These are phyloP conservation scores for Candida smagusa DNA, from an alignment of 1,139 yeast genomes.

Conservation along the genomic window DNA sequence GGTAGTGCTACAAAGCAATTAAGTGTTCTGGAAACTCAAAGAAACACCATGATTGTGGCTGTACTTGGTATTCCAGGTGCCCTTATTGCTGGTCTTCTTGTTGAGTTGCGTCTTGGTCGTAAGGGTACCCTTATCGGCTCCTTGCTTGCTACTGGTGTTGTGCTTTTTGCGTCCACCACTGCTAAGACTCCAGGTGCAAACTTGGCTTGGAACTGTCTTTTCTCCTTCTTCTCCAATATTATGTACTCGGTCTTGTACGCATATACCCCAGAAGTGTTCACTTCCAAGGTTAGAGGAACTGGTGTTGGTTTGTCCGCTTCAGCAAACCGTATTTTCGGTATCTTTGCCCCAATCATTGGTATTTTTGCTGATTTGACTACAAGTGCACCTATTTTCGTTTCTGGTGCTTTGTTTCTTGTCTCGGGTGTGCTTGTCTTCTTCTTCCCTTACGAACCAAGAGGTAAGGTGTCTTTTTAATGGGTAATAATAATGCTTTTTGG, in stretches of 20 bases:
- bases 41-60: constrained; percentile 40
- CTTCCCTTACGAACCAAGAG: constrained; percentile 40
- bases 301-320: constrained; percentile 44
- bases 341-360: constrained; percentile 45
- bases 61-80: constrained; percentile 44
- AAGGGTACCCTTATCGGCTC: constrained; percentile 37
- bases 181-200: constrained; percentile 37
- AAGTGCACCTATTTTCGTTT: constrained; percentile 42
- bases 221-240: constrained; percentile 38
- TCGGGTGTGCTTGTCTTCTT: constrained; percentile 33
- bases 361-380: constrained; percentile 41
- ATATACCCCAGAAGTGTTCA: constrained; percentile 45
- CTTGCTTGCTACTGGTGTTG: constrained; percentile 35
- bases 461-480: constrained; percentile 12
- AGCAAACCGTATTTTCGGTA: constrained; percentile 39
- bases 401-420: constrained; percentile 39
- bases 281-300: constrained; percentile 39
- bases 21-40: constrained; percentile 34
- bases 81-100: constrained; percentile 35
- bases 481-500: not conserved
- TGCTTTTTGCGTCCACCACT: constrained; percentile 40
- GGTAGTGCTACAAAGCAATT: constrained; percentile 30
- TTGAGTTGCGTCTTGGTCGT: constrained; percentile 38
- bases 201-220: constrained; percentile 45
- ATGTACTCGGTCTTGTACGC: constrained; percentile 47